Percentiles rank a stretch among this genome's conserved stretches.
These are phyloP conservation scores for Cryphonectria nitschkei DNA, from an alignment of 2,329 filamentous ascomycete genomes.

Conservation along the genomic window DNA sequence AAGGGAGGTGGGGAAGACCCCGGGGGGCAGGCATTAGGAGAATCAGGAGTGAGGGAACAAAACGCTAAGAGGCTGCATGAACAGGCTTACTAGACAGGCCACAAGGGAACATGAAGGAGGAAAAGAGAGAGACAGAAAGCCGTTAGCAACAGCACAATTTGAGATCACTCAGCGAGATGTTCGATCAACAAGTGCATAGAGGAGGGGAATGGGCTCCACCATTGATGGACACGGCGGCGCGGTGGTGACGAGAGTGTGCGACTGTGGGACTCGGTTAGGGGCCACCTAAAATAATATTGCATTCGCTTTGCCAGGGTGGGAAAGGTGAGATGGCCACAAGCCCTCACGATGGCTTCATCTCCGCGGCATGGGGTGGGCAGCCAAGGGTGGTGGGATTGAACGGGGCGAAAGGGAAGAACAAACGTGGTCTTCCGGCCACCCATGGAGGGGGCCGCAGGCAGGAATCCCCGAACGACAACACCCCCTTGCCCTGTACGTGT, in stretches of 20 bases:
- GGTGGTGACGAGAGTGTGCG: neutral
- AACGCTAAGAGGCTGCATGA: neutral
- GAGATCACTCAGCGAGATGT: slow-evolving; percentile 8
- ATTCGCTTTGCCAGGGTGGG: slow-evolving; percentile 10
- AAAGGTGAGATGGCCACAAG: slow-evolving; percentile 10
- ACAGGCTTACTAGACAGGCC: neutral
- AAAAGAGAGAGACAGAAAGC: neutral
- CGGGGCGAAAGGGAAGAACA: neutral
- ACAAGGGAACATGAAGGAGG: neutral
- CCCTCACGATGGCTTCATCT: slow-evolving; percentile 26
- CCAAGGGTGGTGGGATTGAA: neutral
- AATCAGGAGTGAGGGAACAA: neutral
- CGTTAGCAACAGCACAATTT: neutral
- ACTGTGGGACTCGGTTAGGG: slow-evolving; percentile 1
- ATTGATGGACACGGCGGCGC: slow-evolving; percentile 9
- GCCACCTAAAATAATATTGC: neutral
- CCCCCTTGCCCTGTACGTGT: neutral
- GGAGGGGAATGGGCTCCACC: slow-evolving; percentile 8
- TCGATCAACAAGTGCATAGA: slow-evolving; percentile 2
- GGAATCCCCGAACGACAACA: neutral
- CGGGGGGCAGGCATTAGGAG: neutral
- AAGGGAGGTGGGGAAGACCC: too few relatives aligned
- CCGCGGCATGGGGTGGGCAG: neutral
- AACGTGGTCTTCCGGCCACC: neutral
- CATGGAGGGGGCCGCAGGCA: neutral